phyloP scores from a whole-genome alignment of 805 yeast genomes.

The Kazachstania kunashirensis region DNA sequence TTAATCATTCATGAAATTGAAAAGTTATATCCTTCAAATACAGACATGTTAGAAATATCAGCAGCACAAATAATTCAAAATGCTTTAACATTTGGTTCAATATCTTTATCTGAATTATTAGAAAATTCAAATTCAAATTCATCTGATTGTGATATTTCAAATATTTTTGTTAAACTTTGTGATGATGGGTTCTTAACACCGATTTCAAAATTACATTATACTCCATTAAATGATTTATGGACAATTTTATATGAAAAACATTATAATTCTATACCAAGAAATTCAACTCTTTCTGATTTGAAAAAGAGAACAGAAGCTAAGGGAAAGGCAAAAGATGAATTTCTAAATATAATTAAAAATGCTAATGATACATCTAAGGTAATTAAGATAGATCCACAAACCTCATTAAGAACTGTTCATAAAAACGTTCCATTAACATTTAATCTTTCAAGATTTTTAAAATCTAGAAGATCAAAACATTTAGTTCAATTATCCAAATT shows the following conservation, averaged over 20 bases:
- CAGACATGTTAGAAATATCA: conserved; percentile 6
- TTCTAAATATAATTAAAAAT: conserved; percentile 29
- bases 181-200: conserved; percentile 44
- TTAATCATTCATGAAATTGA: conserved; percentile 53
- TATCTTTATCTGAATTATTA: conserved; percentile 46
- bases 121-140: conserved; percentile 19
- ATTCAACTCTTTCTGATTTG: conserved; percentile 40
- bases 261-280: conserved; percentile 32
- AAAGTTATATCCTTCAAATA: conserved; percentile 21
- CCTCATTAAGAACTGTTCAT: conserved; percentile 37
- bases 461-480: conserved; percentile 54
- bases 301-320: conserved; percentile 54
- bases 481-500: conserved; percentile 54
- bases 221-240: conserved; percentile 34
- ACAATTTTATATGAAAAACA: conserved; percentile 34
- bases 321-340: conserved; percentile 34
- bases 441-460: conserved; percentile 57
- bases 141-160: conserved; percentile 22
- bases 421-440: conserved; percentile 46
- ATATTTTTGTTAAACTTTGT: conserved; percentile 37
- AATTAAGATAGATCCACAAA: conserved; percentile 26
- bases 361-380: conserved; percentile 22
- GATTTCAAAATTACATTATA: conserved; percentile 31
- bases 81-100: conserved; percentile 57
- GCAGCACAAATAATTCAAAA: conserved; percentile 51